These are phyloP conservation scores for Hypoxylon sp. DNA, from an alignment of 2,329 filamentous ascomycete species.

Conservation along the genomic window DNA sequence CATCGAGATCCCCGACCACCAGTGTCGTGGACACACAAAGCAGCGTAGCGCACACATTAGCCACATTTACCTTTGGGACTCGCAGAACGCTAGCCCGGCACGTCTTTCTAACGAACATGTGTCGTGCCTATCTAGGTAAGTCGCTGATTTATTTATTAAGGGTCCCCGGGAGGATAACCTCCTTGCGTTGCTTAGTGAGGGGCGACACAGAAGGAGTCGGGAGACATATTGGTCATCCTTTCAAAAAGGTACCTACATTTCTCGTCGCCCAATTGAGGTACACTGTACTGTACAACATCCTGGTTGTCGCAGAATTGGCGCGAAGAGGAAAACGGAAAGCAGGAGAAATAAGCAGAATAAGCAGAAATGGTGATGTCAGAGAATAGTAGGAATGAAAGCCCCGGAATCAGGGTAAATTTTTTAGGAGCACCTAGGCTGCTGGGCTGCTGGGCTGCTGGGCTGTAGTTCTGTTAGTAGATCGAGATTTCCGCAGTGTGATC, in stretches of 20 bases:
- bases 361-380: conserved; percentile 44
- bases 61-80: conserved; percentile 34
- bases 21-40: conserved; percentile 33
- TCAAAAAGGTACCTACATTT: conserved; percentile 1
- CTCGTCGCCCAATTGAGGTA: too few species aligned
- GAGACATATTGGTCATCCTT: conserved; percentile 1
- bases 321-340: conserved; percentile 25
- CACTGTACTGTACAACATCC: conserved; percentile 2
- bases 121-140: not conserved
- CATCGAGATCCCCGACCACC: conserved; percentile 51
- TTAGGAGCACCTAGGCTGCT: not conserved
- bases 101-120: conserved; percentile 31
- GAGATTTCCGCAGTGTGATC: conserved; percentile 20
- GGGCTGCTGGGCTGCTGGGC: too few species aligned
- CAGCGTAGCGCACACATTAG: conserved; percentile 41
- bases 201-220: conserved; percentile 15
- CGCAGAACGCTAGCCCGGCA: conserved; percentile 40
- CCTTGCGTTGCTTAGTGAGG: conserved; percentile 9
- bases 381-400: conserved; percentile 16
- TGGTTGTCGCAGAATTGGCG: conserved; percentile 9
- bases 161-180: conserved; percentile 11
- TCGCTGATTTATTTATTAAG: conserved; percentile 34
- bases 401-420: conserved; percentile 30
- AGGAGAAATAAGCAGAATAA: conserved; percentile 30
- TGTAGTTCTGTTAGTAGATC: conserved; percentile 31